Percentiles rank a stretch among this genome's conserved stretches.
These are phyloP conservation scores for Trifolium subterraneum DNA, from an alignment of 306 rosid genomes.

Conservation along the genomic window DNA sequence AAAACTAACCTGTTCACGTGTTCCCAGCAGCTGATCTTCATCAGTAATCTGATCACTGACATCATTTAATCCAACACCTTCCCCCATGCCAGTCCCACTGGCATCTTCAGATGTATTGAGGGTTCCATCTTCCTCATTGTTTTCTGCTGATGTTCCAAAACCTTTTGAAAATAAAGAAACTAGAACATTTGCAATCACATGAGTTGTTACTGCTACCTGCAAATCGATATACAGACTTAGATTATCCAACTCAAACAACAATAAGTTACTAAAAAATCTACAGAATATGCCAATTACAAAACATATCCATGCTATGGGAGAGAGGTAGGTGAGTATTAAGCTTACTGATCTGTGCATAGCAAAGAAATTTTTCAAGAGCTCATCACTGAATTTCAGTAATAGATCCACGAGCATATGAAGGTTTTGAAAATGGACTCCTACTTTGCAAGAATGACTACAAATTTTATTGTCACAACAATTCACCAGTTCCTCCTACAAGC, in stretches of 20 bases:
- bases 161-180: conserved; percentile 72
- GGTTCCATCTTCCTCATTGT: conserved; percentile 56
- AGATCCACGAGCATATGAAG: conserved; percentile 52
- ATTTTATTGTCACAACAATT: conserved; percentile 46
- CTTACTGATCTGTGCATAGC: conserved; percentile 79
- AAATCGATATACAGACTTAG: conserved; percentile 27
- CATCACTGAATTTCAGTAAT: conserved; percentile 61
- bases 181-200: conserved; percentile 67
- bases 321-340: conserved; percentile 16
- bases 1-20: conserved; percentile 65
- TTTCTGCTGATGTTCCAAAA: conserved; percentile 67
- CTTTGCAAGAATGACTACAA: conserved; percentile 24
- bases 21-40: conserved; percentile 88
- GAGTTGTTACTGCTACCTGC: conserved; percentile 78
- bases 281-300: not conserved
- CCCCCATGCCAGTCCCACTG: conserved; percentile 27
- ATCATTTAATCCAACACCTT: conserved; percentile 15
- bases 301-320: not conserved
- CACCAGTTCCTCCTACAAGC: conserved; percentile 63
- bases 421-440: conserved; percentile 59
- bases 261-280: not conserved
- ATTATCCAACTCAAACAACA: conserved; percentile 12
- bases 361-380: conserved; percentile 68
- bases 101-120: conserved; percentile 53
- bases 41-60: conserved; percentile 66